A percentile compares a stretch with the other conserved stretches of the same genome.
These are phyloP conservation scores for Meyerozyma carpophila DNA, from an alignment of 1,139 yeast species.

Conservation along the genomic window DNA sequence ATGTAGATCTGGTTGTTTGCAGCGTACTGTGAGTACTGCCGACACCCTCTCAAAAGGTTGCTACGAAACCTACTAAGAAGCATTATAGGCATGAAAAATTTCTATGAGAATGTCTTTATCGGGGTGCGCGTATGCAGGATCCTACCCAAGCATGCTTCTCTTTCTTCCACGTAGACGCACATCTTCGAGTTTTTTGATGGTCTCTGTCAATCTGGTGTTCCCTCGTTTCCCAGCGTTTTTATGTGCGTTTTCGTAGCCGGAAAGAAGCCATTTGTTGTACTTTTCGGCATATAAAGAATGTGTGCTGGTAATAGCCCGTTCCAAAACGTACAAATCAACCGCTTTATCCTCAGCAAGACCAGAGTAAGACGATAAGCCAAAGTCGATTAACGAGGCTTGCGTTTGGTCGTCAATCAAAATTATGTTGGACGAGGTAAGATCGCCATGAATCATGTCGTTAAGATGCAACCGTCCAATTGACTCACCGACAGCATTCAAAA, in stretches of 20 bases:
- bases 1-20: not conserved
- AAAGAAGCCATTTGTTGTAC: slow-evolving; percentile 67
- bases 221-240: slow-evolving; percentile 21
- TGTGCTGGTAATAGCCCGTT: slow-evolving; percentile 85
- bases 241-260: slow-evolving; percentile 59
- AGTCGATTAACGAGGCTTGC: slow-evolving; percentile 69
- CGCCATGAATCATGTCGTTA: slow-evolving; percentile 87
- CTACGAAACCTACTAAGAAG: not conserved
- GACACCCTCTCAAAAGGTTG: not conserved
- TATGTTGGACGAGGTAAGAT: slow-evolving; percentile 85
- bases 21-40: not conserved
- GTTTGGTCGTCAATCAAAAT: slow-evolving; percentile 37
- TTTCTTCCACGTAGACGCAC: slow-evolving; percentile 92
- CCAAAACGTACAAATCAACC: slow-evolving; percentile 90
- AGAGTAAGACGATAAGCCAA: slow-evolving; percentile 82
- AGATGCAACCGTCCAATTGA: slow-evolving; percentile 70
- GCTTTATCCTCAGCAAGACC: slow-evolving; percentile 86
- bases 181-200: slow-evolving; percentile 63
- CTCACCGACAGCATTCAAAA: slow-evolving; percentile 54
- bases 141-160: slow-evolving; percentile 83
- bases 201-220: slow-evolving; percentile 46
- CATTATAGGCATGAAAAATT: not conserved
- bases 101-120: not conserved
- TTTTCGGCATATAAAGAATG: slow-evolving; percentile 69
- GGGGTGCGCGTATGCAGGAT: not conserved